Evolutionary conservation across 306 rosid species (phyloP), one percentile per base, ranked within the genome.

Genomic region (Prunus kanzakura): DNA sequence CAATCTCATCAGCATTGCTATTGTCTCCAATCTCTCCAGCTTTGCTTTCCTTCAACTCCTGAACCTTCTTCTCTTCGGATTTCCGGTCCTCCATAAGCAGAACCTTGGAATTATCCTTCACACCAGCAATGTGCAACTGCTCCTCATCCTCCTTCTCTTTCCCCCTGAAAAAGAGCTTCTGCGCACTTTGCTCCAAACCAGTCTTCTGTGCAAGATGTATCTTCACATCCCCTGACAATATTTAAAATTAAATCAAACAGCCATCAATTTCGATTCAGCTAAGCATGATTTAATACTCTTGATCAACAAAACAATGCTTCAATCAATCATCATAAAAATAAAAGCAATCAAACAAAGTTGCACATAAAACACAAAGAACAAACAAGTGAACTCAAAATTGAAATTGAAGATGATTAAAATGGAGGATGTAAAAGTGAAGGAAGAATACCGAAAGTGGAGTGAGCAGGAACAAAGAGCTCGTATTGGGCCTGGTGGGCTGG

Each of bases 101-200:
- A 67, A 91, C 64, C 79, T 84, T 89, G 12, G 98, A 85, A 81
- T 80, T 87, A 73, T 94, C 86, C 89, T 87, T 89, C 84, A 92
- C 96, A 58, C 96, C 98, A 27, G 82, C 94, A 22, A 29, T n/a
- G 64, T 87, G 86, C 84, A 94, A 78, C 69, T 79, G 88, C 84
- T 88, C 95, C 38, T 80, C 93, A 56, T 92, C 86, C 9, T 84
- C 93, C 79, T 82, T 90, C 79, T 91, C 96, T 81, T 87, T 82
- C 51, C 92, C 97, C 71, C 82, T 81, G 73, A 90, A 92, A 77
- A 89, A 86, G 32, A 92, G 95, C 19, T 83, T 83, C 82, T 92
- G 98, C 77, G 81, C 91, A 69, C 82, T 77, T 29, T 90, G 89
- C 82, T 71, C 76, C 82, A 94, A 83, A 79, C 93, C 91, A 64